Base-by-base conservation (phyloP, 1,284 basidiomycete species). In the Melampsora americana region DNA sequence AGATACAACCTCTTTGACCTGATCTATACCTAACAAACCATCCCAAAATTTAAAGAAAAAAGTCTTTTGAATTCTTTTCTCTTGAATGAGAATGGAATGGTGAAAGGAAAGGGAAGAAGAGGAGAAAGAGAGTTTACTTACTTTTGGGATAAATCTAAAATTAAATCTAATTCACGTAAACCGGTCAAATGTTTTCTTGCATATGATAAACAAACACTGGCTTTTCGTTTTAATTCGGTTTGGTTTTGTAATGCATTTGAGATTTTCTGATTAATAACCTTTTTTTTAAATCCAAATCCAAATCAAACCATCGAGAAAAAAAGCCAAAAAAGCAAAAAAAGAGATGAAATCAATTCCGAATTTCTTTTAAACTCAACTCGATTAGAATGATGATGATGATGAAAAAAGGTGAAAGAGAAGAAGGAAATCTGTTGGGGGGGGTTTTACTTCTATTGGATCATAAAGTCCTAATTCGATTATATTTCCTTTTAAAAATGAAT, bases 401-500 rank as follows among this genome's bases (percentile, higher is more conserved):
- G 35, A 35, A 9, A 35, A 35, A 35, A 35, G 35, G 35, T 3
- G 9, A 35, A 4, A 9, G 35, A 35, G 3, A 35, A 35, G 9
- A 9, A 9, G 9, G 35, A 35, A 35, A 35, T 35, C 5, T 35
- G 35, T 35, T n/a, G n/a, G n/a, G n/a, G n/a, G n/a, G n/a, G n/a
- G n/a, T 4, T 35, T 35, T 9, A 53, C 50, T 23, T 53, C 50
- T 20, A 53, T 53, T 18, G 16, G 5, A 23, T 53, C 50, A 23
- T 53, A 53, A 53, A 53, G 50, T 18, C 23, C 50, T 18, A 53
- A 53, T 23, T 53, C 5, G 16, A 53, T 53, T 18, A 53, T 53
- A 53, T 53, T 53, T 53, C 50, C 50, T 53, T 53, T 53, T 16
- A 53, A 53, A 23, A 53, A 53, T 20, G 50, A 53, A 23, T 53